Percentiles rank a stretch among this genome's conserved stretches.
Evolutionary conservation across 202 grass and related monocot species (phyloP).

Genomic region (Setaria viridis): DNA sequence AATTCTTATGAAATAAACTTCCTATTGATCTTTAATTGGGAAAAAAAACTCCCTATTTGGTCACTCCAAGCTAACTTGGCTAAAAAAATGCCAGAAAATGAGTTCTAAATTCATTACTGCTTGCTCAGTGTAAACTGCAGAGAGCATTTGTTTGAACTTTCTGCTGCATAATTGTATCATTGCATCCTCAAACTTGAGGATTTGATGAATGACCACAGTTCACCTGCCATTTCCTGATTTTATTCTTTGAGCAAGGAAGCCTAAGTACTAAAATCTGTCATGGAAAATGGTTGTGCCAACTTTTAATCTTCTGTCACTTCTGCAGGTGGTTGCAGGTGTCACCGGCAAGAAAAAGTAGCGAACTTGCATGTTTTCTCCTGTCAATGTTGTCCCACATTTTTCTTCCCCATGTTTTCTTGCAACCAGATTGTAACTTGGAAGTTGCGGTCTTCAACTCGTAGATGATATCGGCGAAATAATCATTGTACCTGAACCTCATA

Average conservation of each 20-base stretch:
- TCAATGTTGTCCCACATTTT: slow-evolving; percentile 20
- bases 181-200: neutral
- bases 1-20: neutral
- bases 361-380: neutral
- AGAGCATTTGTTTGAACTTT: neutral
- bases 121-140: neutral
- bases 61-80: neutral
- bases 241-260: neutral
- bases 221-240: neutral
- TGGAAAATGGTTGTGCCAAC: neutral
- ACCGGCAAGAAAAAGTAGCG: slow-evolving; percentile 57
- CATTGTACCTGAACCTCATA: slow-evolving; percentile 38
- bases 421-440: neutral
- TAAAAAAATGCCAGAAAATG: neutral
- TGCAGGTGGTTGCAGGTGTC: slow-evolving; percentile 77
- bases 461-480: slow-evolving; percentile 47
- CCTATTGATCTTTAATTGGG: neutral
- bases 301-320: neutral
- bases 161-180: neutral
- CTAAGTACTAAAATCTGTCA: neutral
- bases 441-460: neutral
- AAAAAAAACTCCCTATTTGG: neutral
- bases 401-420: slow-evolving; percentile 29
- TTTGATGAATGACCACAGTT: neutral
- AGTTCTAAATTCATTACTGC: neutral